Conservation (phyloP, 2,329 filamentous ascomycete species). For the Sarocladiaceae sp. region DNA sequence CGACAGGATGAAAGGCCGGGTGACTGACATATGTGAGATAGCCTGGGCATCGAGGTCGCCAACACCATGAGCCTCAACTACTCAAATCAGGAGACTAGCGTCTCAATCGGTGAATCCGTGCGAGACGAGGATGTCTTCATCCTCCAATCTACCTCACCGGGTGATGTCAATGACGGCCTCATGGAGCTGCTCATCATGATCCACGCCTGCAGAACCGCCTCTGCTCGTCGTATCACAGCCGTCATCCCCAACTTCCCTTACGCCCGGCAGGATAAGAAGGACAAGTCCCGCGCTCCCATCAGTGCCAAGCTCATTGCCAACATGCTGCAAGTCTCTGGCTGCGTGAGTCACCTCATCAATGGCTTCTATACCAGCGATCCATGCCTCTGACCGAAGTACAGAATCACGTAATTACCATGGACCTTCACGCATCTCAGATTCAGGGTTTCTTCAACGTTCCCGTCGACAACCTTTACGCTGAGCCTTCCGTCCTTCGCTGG, state of each 20-base stretch:
- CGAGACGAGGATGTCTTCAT: conserved; percentile 98
- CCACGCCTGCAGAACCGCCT: conserved; percentile 69
- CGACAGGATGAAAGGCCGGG: conserved; percentile 10
- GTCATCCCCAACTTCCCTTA: conserved; percentile 97
- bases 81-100: conserved; percentile 81
- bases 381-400: conserved; percentile 22
- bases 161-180: conserved; percentile 94
- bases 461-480: conserved; percentile 78
- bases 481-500: conserved; percentile 87
- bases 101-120: conserved; percentile 93
- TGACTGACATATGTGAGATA: conserved; percentile 29
- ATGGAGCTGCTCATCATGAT: conserved; percentile 99
- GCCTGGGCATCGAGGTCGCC: conserved; percentile 69
- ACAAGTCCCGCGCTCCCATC: conserved; percentile 88
- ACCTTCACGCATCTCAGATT: conserved; percentile 88
- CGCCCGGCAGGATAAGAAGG: conserved; percentile 95
- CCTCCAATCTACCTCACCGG: conserved; percentile 86
- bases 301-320: conserved; percentile 94
- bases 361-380: conserved; percentile 45
- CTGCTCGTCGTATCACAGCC: conserved; percentile 84
- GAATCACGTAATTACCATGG: conserved; percentile 78
- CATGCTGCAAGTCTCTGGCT: conserved; percentile 93
- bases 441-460: conserved; percentile 90
- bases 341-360: conserved; percentile 32
- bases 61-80: conserved; percentile 79